Base-by-base conservation (phyloP, 345 rosid genomes). In the Ricinus communis region DNA sequence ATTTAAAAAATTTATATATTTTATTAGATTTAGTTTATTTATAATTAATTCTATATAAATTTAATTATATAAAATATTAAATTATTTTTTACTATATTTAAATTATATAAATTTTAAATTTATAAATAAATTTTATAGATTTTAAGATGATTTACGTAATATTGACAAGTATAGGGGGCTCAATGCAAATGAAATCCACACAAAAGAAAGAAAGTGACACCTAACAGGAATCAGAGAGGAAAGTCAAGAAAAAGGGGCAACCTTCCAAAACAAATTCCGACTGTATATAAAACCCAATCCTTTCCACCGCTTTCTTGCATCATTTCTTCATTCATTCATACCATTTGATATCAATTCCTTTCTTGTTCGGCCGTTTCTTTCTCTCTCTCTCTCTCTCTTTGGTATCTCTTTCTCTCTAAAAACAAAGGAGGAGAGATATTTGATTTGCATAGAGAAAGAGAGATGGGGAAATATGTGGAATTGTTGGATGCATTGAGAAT, bases 391-490 rank as follows among this genome's bases (percentile, higher is more conserved):
- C 22, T 5, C 49, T 3, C 25, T 33, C 36, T n/a, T n/a, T n/a
- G n/a, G n/a, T 45, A 11, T 18, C 1, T 56, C 19, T 45, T 18
- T 30, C n/a, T n/a, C n/a, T n/a, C 1, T 11, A 43, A 50, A 30
- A 45, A 25, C 25, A 31, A 8, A 18, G 19, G 21, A 11, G 8
- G 25, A 14, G 16, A n/a, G 7, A 19, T 18, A 25, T 18, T 1
- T 45, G 46, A 0, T 7, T 5, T 21, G 25, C 47, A 4, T 1
- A 31, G n/a, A 0, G 7, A 3, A 11, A 31, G 21, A 31, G 54
- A 51, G 7, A 85, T 87, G 89, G 77, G 76, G 57, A 87, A 78
- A 71, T 85, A 84, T 72, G 50, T 79, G 77, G 86, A 82, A 69
- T 67, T 84, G 73, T 45, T 84, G 61, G 89, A 85, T 70, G 74